Percentiles rank a stretch among this genome's conserved stretches.
Conservation (phyloP, 108 stramenopile species). For the Asterionellopsis glacialis region DNA sequence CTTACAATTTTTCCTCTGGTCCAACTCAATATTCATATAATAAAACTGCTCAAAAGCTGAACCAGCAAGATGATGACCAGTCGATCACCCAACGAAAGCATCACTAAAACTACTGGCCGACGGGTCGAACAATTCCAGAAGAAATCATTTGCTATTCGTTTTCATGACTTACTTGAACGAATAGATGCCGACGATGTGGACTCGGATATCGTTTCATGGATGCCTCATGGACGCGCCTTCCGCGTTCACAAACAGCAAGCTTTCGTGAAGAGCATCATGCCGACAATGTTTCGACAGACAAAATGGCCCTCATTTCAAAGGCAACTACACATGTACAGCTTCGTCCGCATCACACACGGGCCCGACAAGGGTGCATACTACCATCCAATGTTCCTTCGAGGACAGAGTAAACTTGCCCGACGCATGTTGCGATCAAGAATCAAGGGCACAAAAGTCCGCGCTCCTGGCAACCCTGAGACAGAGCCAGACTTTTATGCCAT, state of each 20-base stretch:
- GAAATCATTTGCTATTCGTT: no score
- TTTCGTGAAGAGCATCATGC: constrained; percentile 26
- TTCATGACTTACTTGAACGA: no score
- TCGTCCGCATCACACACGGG: constrained; percentile 34
- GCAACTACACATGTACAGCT: constrained; percentile 62
- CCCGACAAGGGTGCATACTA: constrained; percentile 39
- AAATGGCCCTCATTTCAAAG: constrained; percentile 50
- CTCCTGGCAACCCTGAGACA: background rate
- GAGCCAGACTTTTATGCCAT: constrained; percentile 8
- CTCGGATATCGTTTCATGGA: background rate
- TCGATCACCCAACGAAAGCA: no score
- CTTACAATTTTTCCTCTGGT: no score
- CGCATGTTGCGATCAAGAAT: background rate
- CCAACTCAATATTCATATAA: no score
- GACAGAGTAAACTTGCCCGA: background rate
- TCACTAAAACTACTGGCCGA: no score
- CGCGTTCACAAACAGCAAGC: background rate
- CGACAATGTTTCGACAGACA: constrained; percentile 22
- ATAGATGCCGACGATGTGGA: no score
- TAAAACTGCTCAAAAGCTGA: no score
- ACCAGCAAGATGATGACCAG: no score
- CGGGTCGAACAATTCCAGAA: no score
- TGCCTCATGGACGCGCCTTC: background rate
- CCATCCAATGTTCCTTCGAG: constrained; percentile 19
- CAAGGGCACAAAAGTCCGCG: constrained; percentile 1